phyloP scores from a whole-genome alignment of 305 asterid genomes.

The Nicotiana rustica region DNA sequence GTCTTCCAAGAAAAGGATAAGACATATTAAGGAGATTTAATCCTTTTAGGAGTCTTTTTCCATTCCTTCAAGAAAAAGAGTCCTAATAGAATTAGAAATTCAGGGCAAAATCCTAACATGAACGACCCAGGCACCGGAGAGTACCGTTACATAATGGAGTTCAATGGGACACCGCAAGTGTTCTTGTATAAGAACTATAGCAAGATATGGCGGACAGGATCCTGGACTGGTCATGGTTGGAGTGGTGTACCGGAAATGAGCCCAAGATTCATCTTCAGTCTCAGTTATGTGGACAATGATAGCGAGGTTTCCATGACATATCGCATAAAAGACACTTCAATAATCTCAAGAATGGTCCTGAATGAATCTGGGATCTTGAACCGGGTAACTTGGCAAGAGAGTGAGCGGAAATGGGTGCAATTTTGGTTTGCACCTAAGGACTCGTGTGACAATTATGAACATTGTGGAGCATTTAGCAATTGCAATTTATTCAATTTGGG shows the following conservation, averaged over 20 bases:
- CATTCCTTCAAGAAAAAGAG: too few species aligned
- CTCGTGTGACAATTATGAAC: conserved; percentile 46
- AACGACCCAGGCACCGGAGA: conserved; percentile 49
- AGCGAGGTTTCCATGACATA: conserved; percentile 43
- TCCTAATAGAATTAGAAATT: too few species aligned
- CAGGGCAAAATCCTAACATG: too few species aligned
- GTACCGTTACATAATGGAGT: conserved; percentile 42
- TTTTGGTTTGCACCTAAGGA: conserved; percentile 50
- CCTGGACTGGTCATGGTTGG: conserved; percentile 52
- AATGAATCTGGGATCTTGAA: conserved; percentile 49
- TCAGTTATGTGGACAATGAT: conserved; percentile 42
- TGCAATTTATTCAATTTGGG: conserved; percentile 44
- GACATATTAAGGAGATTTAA: too few species aligned
- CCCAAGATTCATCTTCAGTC: conserved; percentile 43
- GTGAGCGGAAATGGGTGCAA: conserved; percentile 42
- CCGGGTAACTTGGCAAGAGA: conserved; percentile 51
- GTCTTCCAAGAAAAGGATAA: too few species aligned
- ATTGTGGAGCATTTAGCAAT: conserved; percentile 47
- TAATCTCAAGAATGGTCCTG: conserved; percentile 47
- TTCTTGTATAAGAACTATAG: conserved; percentile 37
- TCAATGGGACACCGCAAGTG: conserved; percentile 48
- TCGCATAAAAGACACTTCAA: conserved; percentile 39
- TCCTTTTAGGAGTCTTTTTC: too few species aligned
- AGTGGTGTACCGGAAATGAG: conserved; percentile 57
- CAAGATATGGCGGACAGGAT: conserved; percentile 50